phyloP scores from a whole-genome alignment of 2,329 filamentous ascomycete species.

The Trichoderma koningiopsis region DNA sequence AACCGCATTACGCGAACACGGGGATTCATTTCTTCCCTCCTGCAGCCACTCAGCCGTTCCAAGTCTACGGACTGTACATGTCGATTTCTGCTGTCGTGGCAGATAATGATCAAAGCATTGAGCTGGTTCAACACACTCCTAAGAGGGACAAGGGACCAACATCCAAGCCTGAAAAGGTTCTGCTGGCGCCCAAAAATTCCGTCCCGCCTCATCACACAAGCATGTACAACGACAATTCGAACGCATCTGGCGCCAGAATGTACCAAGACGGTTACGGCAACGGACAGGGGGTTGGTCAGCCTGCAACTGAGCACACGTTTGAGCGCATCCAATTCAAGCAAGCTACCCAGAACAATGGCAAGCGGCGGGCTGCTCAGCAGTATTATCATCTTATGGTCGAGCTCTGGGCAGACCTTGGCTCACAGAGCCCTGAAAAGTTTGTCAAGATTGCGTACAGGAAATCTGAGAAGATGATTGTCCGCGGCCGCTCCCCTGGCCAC shows the following conservation, averaged over 20 bases:
- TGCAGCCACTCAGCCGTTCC: constrained; percentile 58
- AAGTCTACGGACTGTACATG: constrained; percentile 77
- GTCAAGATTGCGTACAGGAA: constrained; percentile 72
- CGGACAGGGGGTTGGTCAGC: constrained; percentile 37
- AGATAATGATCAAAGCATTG: constrained; percentile 70
- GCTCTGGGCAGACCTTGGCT: constrained; percentile 70
- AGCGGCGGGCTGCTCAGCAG: constrained; percentile 84
- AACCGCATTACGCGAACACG: constrained; percentile 55
- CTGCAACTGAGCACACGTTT: constrained; percentile 64
- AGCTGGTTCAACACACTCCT: constrained; percentile 86
- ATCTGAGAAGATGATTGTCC: constrained; percentile 84
- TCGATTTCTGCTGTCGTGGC: constrained; percentile 82
- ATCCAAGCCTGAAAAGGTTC: constrained; percentile 69
- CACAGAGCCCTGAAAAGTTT: constrained; percentile 55
- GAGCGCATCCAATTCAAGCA: constrained; percentile 95
- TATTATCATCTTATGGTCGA: constrained; percentile 92
- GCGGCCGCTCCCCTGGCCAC: constrained; percentile 78
- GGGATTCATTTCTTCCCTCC: constrained; percentile 54
- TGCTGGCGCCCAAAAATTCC: constrained; percentile 68
- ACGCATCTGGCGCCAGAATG: constrained; percentile 33
- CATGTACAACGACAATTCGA: constrained; percentile 46
- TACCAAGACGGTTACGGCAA: constrained; percentile 49
- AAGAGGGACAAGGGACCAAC: constrained; percentile 89
- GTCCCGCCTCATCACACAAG: constrained; percentile 52
- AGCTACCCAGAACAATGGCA: constrained; percentile 91